A percentile compares a stretch with the other conserved stretches of the same genome.
These are phyloP conservation scores for Talaromyces proteolyticus DNA, from an alignment of 495 filamentous ascomycete genomes.

Conservation along the genomic window DNA sequence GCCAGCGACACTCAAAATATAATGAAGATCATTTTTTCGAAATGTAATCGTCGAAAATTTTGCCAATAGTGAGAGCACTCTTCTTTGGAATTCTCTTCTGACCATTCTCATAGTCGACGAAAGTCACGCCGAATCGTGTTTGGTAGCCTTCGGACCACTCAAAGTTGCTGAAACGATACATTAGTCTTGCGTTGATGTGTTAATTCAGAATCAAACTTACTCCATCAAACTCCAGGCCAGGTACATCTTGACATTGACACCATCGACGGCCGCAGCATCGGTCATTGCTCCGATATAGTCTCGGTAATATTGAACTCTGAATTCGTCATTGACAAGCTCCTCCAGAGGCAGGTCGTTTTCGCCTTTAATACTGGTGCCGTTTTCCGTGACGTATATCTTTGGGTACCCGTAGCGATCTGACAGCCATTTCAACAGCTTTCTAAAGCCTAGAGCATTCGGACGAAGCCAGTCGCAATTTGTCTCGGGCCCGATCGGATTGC, in stretches of 20 bases:
- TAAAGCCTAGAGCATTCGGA: slow-evolving; percentile 65
- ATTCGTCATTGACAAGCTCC: slow-evolving; percentile 66
- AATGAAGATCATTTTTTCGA: slow-evolving; percentile 23
- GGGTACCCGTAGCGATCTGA: slow-evolving; percentile 68
- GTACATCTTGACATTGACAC: slow-evolving; percentile 66
- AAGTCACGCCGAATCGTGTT: slow-evolving; percentile 76
- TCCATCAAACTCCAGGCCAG: slow-evolving; percentile 81
- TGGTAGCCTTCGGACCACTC: slow-evolving; percentile 75
- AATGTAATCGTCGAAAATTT: slow-evolving; percentile 51
- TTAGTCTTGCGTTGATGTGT: slow-evolving; percentile 6
- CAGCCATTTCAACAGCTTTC: slow-evolving; percentile 72
- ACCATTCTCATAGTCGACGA: slow-evolving; percentile 66
- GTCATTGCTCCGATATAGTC: slow-evolving; percentile 70
- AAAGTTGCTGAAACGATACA: slow-evolving; percentile 34
- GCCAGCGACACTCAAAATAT: too few species aligned
- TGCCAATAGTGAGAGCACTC: slow-evolving; percentile 60
- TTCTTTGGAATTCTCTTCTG: slow-evolving; percentile 77
- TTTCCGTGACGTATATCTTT: slow-evolving; percentile 78
- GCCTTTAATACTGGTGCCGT: slow-evolving; percentile 70
- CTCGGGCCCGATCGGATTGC: slow-evolving; percentile 65
- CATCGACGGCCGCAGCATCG: slow-evolving; percentile 58
- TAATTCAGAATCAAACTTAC: slow-evolving; percentile 16
- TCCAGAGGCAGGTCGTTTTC: slow-evolving; percentile 69
- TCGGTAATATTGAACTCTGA: slow-evolving; percentile 67
- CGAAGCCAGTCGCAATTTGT: slow-evolving; percentile 73